Evolutionary conservation across 2,329 filamentous ascomycete genomes (phyloP).

Genomic region (Paecilomyces variotii): DNA sequence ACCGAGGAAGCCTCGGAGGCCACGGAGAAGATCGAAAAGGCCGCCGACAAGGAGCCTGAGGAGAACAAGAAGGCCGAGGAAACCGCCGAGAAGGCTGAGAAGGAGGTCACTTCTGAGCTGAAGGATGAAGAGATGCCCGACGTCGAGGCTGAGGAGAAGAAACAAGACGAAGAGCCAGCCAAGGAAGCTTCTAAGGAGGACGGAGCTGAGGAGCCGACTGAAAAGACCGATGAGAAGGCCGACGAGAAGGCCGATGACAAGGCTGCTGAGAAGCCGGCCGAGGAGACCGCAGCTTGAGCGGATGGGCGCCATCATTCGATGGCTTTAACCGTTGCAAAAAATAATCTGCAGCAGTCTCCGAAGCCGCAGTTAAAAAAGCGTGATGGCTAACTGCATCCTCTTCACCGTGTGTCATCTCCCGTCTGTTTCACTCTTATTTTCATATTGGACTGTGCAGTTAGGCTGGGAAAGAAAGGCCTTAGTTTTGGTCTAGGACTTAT

Average conservation of each 20-base stretch:
- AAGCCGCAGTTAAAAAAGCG: not conserved
- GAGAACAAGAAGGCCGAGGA: constrained; percentile 20
- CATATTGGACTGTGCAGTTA: not conserved
- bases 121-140: constrained; percentile 30
- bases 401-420: not conserved
- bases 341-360: not conserved
- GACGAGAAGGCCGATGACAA: not conserved
- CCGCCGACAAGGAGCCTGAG: constrained; percentile 25
- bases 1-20: constrained; percentile 20
- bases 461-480: constrained; percentile 1
- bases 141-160: constrained; percentile 31
- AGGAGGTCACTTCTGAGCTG: constrained; percentile 27
- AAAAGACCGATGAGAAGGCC: not conserved
- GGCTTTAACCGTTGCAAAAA: not conserved
- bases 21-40: constrained; percentile 20
- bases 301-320: not conserved
- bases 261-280: not conserved
- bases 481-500: not conserved
- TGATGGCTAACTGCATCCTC: not conserved
- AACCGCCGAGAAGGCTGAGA: constrained; percentile 8
- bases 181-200: constrained; percentile 16
- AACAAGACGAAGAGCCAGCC: constrained; percentile 11
- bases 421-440: not conserved
- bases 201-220: not conserved
- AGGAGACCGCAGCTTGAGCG: constrained; percentile 2